These are phyloP conservation scores for Xerocomellus chrysenteron DNA, from an alignment of 768 basidiomycete species.

Conservation along the genomic window DNA sequence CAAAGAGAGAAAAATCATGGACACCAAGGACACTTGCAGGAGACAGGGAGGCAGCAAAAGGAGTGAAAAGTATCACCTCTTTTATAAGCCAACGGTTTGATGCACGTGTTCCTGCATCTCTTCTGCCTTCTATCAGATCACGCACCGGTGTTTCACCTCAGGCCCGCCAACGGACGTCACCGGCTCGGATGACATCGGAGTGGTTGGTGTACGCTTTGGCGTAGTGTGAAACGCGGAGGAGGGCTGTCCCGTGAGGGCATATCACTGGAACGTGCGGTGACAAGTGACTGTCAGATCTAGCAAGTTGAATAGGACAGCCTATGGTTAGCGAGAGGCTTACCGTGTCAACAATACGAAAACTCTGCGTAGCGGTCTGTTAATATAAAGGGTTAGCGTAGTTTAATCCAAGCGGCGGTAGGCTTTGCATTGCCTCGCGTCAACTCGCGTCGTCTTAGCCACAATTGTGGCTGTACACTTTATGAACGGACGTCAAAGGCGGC, in stretches of 20 bases:
- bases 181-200: background rate
- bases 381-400: no score
- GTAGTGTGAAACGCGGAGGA: background rate
- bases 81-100: constrained; percentile 17
- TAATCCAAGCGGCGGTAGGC: no score
- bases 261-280: background rate
- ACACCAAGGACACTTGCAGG: background rate
- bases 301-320: background rate
- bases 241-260: background rate
- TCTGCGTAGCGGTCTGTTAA: no score
- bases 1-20: constrained; percentile 38
- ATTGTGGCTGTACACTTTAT: no score
- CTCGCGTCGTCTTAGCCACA: no score
- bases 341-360: no score
- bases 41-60: constrained; percentile 1
- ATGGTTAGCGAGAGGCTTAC: no score
- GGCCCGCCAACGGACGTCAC: background rate
- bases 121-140: background rate
- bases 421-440: no score
- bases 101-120: constrained; percentile 17
- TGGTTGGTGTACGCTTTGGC: background rate
- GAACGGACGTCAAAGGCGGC: no score
- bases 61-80: background rate
- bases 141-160: constrained; percentile 3
- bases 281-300: background rate